Evolutionary conservation across 2,329 filamentous ascomycete genomes (phyloP).

Genomic region (Akanthomyces uredinophilus): DNA sequence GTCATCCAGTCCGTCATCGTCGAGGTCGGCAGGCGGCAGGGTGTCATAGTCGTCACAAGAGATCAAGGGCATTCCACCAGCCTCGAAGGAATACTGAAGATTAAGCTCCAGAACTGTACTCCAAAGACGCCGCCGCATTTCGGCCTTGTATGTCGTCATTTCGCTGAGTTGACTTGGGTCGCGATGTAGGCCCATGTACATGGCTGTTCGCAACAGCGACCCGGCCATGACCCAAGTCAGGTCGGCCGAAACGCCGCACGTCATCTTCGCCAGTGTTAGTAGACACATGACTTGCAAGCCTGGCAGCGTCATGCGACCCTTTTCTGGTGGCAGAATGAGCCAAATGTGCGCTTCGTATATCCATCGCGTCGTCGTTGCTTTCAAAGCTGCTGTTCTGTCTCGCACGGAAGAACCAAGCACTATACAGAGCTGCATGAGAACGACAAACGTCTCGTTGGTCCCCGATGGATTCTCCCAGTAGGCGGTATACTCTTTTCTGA

Average conservation of each 20-base stretch:
- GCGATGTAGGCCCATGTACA: slow-evolving; percentile 54
- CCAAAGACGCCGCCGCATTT: slow-evolving; percentile 54
- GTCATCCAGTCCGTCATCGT: slow-evolving; percentile 46
- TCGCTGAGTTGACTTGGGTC: slow-evolving; percentile 47
- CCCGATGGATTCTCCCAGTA: slow-evolving; percentile 42
- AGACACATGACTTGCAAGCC: slow-evolving; percentile 50
- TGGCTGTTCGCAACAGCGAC: slow-evolving; percentile 45
- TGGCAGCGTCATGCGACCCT: slow-evolving; percentile 43
- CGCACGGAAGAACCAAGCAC: slow-evolving; percentile 45
- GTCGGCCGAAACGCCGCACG: slow-evolving; percentile 43
- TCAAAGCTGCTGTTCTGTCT: slow-evolving; percentile 40
- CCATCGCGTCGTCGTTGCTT: slow-evolving; percentile 42
- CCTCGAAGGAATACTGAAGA: slow-evolving; percentile 46
- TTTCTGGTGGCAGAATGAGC: slow-evolving; percentile 42
- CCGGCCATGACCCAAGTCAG: slow-evolving; percentile 49
- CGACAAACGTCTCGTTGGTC: slow-evolving; percentile 39
- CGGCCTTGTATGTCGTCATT: slow-evolving; percentile 43
- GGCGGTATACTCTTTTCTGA: slow-evolving; percentile 46
- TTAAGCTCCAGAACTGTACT: slow-evolving; percentile 50
- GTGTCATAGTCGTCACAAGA: slow-evolving; percentile 45
- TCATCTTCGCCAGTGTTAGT: slow-evolving; percentile 44
- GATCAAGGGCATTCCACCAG: slow-evolving; percentile 46
- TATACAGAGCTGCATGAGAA: slow-evolving; percentile 51
- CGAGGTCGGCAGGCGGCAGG: slow-evolving; percentile 42
- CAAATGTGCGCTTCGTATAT: slow-evolving; percentile 49